Evolutionary conservation across 495 filamentous ascomycete species (phyloP), one percentile per base, ranked within the genome.

Genomic region (Hypoxylon trugodes): DNA sequence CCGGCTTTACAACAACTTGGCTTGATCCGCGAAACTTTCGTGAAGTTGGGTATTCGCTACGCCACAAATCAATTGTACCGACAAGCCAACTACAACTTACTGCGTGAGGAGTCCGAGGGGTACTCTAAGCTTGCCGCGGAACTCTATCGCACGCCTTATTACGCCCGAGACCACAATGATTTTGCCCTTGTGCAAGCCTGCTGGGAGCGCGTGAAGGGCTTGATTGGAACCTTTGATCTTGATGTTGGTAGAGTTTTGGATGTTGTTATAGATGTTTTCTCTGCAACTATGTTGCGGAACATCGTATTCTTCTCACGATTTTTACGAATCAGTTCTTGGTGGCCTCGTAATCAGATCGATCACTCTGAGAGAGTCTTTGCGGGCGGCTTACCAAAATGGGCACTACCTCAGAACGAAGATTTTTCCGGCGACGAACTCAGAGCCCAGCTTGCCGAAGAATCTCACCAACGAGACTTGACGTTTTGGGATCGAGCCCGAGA

Each of bases 31-130:
- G 85, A 87, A 3, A 90, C 88, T 0, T 99, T 97, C 69, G 78
- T 82, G n/a, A 85, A 88, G 43, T 86, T 93, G 69, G 89, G 87
- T 2, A 90, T 96, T 60, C 87, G 93, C 48, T 91, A 96, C 62
- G 88, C 92, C 49, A 99, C 96, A 6, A 92, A 95, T 66, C 76
- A 94, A 13, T 85, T 98, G 2, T 99, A 99, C 69, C 89, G 92
- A 40, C 96, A 98, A 71, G 90, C 92, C 1, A 97, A 96, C 70
- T 97, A 96, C 78, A 99, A 99, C 68, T 79, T 99, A 2, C 79
- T 99, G 13, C 85, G 96, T 25, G 96, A 99, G 79, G 96, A 99
- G 74, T 90, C 91, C 0, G 96, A 99, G 74, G 96, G 96, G 25
- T 99, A 93, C 69, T 83, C 85, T 7, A 97, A 97, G 74, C 82